A percentile compares a stretch with the other conserved stretches of the same genome.
Evolutionary conservation across 768 basidiomycete genomes (phyloP).

Genomic region (Tylopilus sp.): DNA sequence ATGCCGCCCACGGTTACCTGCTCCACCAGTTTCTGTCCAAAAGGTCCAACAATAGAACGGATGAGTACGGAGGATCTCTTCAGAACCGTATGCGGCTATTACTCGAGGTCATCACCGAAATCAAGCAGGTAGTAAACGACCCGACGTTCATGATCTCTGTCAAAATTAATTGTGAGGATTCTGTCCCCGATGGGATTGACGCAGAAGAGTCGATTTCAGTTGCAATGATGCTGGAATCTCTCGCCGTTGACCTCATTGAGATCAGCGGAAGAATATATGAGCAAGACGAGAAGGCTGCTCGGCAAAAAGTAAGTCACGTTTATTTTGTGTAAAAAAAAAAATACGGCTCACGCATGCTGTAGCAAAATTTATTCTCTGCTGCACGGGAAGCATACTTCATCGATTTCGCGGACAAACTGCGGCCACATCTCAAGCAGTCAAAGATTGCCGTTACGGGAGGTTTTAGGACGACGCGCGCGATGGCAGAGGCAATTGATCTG

Average conservation of each 20-base stretch:
- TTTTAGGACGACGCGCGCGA: conserved; percentile 26
- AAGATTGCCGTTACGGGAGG: conserved; percentile 31
- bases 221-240: conserved; percentile 31
- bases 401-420: conserved; percentile 27
- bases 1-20: conserved; percentile 42
- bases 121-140: conserved; percentile 36
- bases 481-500: conserved; percentile 25
- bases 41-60: conserved; percentile 45
- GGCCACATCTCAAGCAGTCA: conserved; percentile 23
- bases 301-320: conserved; percentile 10
- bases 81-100: conserved; percentile 50
- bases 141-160: conserved; percentile 31
- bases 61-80: conserved; percentile 54
- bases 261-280: conserved; percentile 40
- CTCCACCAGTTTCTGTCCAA: conserved; percentile 47
- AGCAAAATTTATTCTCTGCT: conserved; percentile 11
- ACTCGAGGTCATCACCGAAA: conserved; percentile 44
- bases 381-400: conserved; percentile 31
- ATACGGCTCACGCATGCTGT: background rate
- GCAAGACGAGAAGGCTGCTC: background rate
- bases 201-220: conserved; percentile 31
- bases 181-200: conserved; percentile 26
- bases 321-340: background rate
- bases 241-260: conserved; percentile 39
- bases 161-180: conserved; percentile 33